phyloP scores from a whole-genome alignment of 768 basidiomycete genomes.

The Leccinum subgranulosum region DNA sequence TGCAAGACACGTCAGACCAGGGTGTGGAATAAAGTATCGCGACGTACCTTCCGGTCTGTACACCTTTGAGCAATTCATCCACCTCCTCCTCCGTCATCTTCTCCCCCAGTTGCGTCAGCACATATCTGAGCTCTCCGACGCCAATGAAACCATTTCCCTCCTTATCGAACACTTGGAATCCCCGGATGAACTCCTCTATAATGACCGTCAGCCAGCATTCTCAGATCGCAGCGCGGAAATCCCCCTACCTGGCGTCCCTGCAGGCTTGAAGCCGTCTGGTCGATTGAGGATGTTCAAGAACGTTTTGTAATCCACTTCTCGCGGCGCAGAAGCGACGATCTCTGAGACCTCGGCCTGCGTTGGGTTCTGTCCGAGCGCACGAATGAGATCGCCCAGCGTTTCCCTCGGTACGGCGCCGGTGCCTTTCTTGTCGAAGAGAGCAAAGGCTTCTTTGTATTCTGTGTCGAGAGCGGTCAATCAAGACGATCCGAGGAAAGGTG shows the following conservation, averaged over 20 bases:
- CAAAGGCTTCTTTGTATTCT: conserved; percentile 98
- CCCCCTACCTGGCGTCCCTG: conserved; percentile 82
- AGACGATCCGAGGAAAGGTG: not conserved
- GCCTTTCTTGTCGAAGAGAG: conserved; percentile 96
- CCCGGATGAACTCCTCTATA: conserved; percentile 98
- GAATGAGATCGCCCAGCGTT: conserved; percentile 86
- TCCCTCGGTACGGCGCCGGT: conserved; percentile 87
- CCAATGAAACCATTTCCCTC: conserved; percentile 73
- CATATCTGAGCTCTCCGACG: conserved; percentile 66
- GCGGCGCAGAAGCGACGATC: conserved; percentile 66
- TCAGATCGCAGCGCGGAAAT: not conserved
- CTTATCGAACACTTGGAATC: conserved; percentile 97
- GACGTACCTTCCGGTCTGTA: conserved; percentile 86
- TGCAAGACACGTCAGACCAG: conserved; percentile 29
- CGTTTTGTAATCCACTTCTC: conserved; percentile 89
- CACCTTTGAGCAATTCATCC: conserved; percentile 94
- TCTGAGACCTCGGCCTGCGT: conserved; percentile 96
- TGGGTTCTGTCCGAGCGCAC: conserved; percentile 97
- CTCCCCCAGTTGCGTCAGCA: conserved; percentile 94
- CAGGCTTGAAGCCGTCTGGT: conserved; percentile 95
- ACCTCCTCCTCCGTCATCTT: conserved; percentile 99
- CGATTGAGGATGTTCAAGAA: conserved; percentile 91
- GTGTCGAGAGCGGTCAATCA: conserved; percentile 12
- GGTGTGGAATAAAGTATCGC: not conserved
- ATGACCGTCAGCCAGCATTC: not conserved